Evolutionary conservation across 208 protist genomes (phyloP).

Genomic region (Acanthamoeba culbertsoni): DNA sequence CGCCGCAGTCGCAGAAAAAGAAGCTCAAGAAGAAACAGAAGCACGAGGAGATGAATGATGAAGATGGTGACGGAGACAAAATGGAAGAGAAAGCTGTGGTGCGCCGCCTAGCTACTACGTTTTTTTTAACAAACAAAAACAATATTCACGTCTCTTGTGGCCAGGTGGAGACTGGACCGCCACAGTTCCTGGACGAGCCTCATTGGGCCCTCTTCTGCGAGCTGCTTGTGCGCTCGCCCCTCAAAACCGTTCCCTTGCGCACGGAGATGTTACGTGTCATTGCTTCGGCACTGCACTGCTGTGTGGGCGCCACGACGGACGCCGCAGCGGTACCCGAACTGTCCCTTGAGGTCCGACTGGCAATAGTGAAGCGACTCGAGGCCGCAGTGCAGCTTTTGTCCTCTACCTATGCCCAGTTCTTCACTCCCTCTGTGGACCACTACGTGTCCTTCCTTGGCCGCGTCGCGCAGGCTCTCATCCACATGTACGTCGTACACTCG

Average conservation of each 20-base stretch:
- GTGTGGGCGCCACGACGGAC: neutral
- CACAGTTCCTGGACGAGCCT: neutral
- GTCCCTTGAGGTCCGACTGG: neutral
- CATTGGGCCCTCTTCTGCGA: conserved; percentile 3
- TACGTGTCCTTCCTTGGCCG: neutral
- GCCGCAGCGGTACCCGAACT: neutral
- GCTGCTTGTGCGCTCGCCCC: neutral
- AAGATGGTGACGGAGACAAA: neutral
- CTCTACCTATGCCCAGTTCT: neutral
- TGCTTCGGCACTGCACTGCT: neutral
- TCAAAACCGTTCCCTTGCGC: neutral
- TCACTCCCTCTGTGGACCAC: neutral
- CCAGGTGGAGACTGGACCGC: neutral
- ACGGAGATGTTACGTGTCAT: conserved; percentile 12
- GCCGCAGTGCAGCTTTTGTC: neutral
- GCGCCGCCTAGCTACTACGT: neutral
- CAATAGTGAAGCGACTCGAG: neutral
- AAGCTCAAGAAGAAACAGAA: conserved; percentile 31
- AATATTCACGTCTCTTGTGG: neutral
- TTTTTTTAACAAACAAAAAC: neutral
- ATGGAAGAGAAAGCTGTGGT: neutral
- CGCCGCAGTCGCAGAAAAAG: neutral
- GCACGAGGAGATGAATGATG: neutral
- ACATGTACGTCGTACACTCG: neutral
- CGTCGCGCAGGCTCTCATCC: neutral